These are phyloP conservation scores for Trichomonascaceae sp. DNA, from an alignment of 1,139 yeast genomes.

Conservation along the genomic window DNA sequence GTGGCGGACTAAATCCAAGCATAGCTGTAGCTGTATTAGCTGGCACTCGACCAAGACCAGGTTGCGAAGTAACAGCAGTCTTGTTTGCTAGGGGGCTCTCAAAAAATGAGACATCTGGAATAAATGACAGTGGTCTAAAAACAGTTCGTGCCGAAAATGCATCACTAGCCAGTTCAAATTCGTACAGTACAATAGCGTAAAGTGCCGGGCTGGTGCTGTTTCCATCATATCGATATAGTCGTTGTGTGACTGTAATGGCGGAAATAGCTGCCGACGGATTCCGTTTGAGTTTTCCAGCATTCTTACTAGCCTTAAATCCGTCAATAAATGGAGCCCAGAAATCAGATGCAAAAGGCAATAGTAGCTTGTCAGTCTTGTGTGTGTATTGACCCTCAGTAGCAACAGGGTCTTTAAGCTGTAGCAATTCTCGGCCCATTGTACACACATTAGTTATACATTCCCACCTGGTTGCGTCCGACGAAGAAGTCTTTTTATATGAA, in stretches of 20 bases:
- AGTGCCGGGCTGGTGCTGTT: constrained; percentile 15
- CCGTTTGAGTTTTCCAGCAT: constrained; percentile 17
- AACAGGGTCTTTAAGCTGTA: constrained; percentile 27
- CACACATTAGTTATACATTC: constrained; percentile 29
- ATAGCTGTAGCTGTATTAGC: background rate
- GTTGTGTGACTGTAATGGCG: constrained; percentile 34
- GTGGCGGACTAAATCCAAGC: background rate
- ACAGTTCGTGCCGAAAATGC: constrained; percentile 33
- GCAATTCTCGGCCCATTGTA: constrained; percentile 30
- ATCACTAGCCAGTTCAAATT: constrained; percentile 32
- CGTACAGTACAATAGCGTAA: constrained; percentile 31
- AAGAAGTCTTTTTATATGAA: constrained; percentile 12
- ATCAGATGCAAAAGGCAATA: constrained; percentile 34
- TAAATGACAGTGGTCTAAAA: constrained; percentile 26
- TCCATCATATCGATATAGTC: constrained; percentile 22
- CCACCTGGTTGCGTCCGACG: constrained; percentile 20
- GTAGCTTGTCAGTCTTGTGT: constrained; percentile 30
- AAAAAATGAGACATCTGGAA: constrained; percentile 10
- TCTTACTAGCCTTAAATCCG: constrained; percentile 25
- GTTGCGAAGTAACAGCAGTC: background rate
- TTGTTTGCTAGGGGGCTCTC: constrained; percentile 8
- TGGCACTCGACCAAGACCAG: background rate
- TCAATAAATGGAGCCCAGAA: constrained; percentile 36
- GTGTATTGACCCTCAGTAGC: constrained; percentile 22
- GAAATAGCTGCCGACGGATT: constrained; percentile 31